phyloP scores from a whole-genome alignment of 148 eudicot genomes.

The Camellia lanceoleosa region DNA sequence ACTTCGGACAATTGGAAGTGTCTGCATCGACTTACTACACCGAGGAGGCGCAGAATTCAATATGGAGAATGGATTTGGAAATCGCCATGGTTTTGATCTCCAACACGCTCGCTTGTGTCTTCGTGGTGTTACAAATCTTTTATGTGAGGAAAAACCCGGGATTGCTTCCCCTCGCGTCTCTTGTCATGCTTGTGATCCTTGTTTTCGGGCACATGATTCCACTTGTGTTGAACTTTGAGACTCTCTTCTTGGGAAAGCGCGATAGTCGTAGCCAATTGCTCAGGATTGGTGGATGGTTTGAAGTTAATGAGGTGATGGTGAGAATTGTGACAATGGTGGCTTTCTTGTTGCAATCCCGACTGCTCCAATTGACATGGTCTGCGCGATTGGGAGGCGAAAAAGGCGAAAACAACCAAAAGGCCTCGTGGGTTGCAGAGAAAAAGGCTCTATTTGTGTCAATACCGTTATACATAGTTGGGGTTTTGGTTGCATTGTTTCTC shows the following conservation, averaged over 20 bases:
- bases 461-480: constrained; percentile 1
- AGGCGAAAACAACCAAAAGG: background rate
- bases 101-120: constrained; percentile 15
- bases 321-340: constrained; percentile 16
- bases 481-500: background rate
- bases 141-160: constrained; percentile 8
- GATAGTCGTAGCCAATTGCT: background rate
- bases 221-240: constrained; percentile 18
- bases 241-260: background rate
- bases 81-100: constrained; percentile 22
- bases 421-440: constrained; percentile 15
- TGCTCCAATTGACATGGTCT: constrained; percentile 18
- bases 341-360: constrained; percentile 24
- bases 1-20: constrained; percentile 4
- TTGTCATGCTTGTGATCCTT: constrained; percentile 25
- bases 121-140: constrained; percentile 9
- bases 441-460: constrained; percentile 8
- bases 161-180: constrained; percentile 7
- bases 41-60: background rate
- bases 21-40: background rate
- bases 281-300: constrained; percentile 8
- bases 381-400: background rate
- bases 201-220: constrained; percentile 24
- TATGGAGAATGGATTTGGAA: constrained; percentile 8
- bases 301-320: constrained; percentile 17